Percentiles rank a stretch among this genome's conserved stretches.
Conservation (phyloP, 306 rosid genomes). For the Trifolium pratense region DNA sequence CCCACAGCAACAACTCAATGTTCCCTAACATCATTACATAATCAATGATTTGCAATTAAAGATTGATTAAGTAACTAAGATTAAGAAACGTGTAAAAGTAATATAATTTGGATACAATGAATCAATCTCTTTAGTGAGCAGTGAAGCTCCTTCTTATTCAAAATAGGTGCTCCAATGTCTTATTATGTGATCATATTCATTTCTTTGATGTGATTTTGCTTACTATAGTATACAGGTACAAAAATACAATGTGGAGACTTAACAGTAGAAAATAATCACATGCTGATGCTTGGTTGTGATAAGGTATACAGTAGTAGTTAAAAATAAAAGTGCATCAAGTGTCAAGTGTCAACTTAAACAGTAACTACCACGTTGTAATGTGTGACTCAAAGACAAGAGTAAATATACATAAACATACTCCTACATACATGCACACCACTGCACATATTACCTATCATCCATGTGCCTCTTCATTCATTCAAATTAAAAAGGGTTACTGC, state of each 20-base stretch:
- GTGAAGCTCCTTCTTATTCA: neutral
- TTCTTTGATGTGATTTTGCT: neutral
- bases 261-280: slow-evolving; percentile 29
- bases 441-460: slow-evolving; percentile 3
- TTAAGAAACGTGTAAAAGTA: too few relatives aligned
- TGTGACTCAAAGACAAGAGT: neutral
- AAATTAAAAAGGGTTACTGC: slow-evolving; percentile 3
- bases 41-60: neutral
- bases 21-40: neutral
- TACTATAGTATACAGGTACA: neutral
- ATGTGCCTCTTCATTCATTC: slow-evolving; percentile 21
- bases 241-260: slow-evolving; percentile 14
- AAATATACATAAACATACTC: neutral
- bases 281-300: neutral
- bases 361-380: slow-evolving; percentile 35
- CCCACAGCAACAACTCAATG: neutral
- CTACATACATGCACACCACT: neutral
- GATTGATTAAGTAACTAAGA: neutral
- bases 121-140: neutral
- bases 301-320: neutral
- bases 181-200: neutral
- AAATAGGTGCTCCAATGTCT: neutral
- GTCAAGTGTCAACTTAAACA: slow-evolving; percentile 42
- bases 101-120: neutral
- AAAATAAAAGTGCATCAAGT: slow-evolving; percentile 7